A percentile compares a stretch with the other conserved stretches of the same genome.
phyloP scores from a whole-genome alignment of 2,329 filamentous ascomycete species.

The Botryotinia convoluta region DNA sequence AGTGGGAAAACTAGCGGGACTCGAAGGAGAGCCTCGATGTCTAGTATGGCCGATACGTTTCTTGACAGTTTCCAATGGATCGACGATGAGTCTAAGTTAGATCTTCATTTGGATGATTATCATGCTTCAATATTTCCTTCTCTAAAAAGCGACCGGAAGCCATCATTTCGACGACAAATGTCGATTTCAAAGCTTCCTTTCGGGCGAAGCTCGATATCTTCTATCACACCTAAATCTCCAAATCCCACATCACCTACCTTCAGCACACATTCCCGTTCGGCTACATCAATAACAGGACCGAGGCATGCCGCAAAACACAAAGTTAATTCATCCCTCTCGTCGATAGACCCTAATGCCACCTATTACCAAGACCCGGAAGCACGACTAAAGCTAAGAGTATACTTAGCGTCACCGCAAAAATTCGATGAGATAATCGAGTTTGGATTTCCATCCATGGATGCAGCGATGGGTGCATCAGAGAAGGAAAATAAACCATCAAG shows the following conservation, averaged over 20 bases:
- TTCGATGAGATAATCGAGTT: constrained; percentile 96
- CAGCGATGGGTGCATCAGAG: constrained; percentile 38
- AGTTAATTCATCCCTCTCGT: constrained; percentile 41
- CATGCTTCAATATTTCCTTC: constrained; percentile 44
- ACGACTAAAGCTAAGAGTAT: constrained; percentile 78
- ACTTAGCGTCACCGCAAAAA: constrained; percentile 84
- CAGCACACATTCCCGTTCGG: constrained; percentile 38
- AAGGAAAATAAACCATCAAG: constrained; percentile 36
- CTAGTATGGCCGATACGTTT: constrained; percentile 39
- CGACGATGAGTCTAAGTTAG: constrained; percentile 69
- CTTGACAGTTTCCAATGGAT: constrained; percentile 71
- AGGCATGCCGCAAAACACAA: constrained; percentile 33
- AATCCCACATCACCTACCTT: constrained; percentile 31
- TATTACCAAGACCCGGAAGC: constrained; percentile 92
- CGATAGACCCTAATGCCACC: constrained; percentile 68
- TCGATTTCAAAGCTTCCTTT: constrained; percentile 68
- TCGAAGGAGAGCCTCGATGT: constrained; percentile 23
- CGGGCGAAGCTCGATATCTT: constrained; percentile 49
- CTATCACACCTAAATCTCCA: constrained; percentile 36
- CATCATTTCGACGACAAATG: constrained; percentile 67
- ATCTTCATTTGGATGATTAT: constrained; percentile 68
- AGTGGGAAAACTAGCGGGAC: constrained; percentile 11
- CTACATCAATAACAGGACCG: constrained; percentile 50
- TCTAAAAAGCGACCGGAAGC: constrained; percentile 48
- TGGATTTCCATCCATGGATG: constrained; percentile 72